Base-by-base conservation (phyloP, 768 basidiomycete genomes). In the Lentinula guzmanii region DNA sequence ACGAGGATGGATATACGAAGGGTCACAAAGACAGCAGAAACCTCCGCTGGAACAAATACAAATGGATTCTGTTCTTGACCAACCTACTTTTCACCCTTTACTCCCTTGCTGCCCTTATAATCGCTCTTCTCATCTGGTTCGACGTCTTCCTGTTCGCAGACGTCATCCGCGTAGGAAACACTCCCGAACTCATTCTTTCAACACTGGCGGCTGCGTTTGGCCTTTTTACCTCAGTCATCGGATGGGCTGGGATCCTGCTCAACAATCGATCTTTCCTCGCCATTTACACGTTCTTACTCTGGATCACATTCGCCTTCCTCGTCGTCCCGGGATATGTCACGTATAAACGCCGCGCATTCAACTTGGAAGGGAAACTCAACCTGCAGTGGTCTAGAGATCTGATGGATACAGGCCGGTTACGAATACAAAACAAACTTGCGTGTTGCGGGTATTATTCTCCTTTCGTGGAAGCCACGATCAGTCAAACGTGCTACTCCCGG, bases 221-320 rank as follows among this genome's bases (percentile, higher is more conserved):
- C 58, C 69, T 89, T 37, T 70, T 89, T 65, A 89, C 89, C 35
- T 82, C 89, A 18, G 66, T 90, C 59, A 74, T 92, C 68, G 91
- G 91, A 53, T 91, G 86, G 82, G 80, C 90, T 24, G 91, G 91
- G 34, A 84, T 92, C 69, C 75, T 93, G 31, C 83, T 92, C 68
- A 93, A 93, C 79, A 90, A 91, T 70, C 89, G 91, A 62, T 75
- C 83, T 43, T 92, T 93, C 80, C 82, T 92, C 64, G 89, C 90
- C 42, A 71, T 87, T 56, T 92, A 91, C 75, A 79, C 89, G 65
- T 89, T 91, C 72, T 71, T 88, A 43, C 81, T 89, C 51, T 93
- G 91, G 91, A 74, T 87, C 68, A 83, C 81, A 61, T 87, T 92
- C 70, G 84, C 77, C 13, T 75, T 91, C 60, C 80, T 92, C 70